Base-by-base conservation (phyloP, 306 rosid genomes). In the Lagenaria siceraria region DNA sequence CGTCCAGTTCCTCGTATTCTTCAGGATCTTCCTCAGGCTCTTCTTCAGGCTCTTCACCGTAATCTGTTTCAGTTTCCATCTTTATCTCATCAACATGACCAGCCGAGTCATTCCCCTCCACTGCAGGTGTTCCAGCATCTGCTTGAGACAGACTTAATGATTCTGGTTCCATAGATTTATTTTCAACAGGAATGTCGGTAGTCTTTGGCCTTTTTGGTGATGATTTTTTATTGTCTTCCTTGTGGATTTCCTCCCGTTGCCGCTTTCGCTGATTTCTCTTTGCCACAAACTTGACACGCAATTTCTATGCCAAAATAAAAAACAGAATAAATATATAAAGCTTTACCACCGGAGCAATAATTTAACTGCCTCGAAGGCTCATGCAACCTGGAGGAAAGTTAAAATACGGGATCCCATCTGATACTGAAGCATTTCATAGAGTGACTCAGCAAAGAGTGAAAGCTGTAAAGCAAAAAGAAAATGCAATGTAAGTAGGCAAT, bases 341-440 rank as follows among this genome's bases (percentile, higher is more conserved):
- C 35, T 46, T 15, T 71, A 19, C 78, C 55, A 73, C 74, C 31
- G 33, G 68, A 22, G 43, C 46, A 27, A 71, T 71, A 24, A 65
- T 46, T 22, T 12, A 75, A 38, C 70, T 17, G 27, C 38, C 51
- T 75, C 43, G 24, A 70, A 62, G 49, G 74, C n/a, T 22, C 54
- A 60, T 13, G 85, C 93, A 59, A 90, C 99, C 99, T 92, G 97
- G 66, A 96, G 91, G 87, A 96, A 92, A 79, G 91, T 70, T 75
- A 96, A 85, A 79, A 96, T 84, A 56, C 87, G 88, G 83, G 83
- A 78, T 63, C 99, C 99, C 98, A 96, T 90, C 87, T 89, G 97
- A 87, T 85, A 92, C 84, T 96, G 99, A 85, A 96, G 91, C 99
- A 92, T 96, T 90, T 96, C 99, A 89, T 87, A 82, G 33, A 92